Evolutionary conservation across 116 monocot genomes (phyloP), one percentile per base, ranked within the genome.

Genomic region (Papilionanthe hybrid): DNA sequence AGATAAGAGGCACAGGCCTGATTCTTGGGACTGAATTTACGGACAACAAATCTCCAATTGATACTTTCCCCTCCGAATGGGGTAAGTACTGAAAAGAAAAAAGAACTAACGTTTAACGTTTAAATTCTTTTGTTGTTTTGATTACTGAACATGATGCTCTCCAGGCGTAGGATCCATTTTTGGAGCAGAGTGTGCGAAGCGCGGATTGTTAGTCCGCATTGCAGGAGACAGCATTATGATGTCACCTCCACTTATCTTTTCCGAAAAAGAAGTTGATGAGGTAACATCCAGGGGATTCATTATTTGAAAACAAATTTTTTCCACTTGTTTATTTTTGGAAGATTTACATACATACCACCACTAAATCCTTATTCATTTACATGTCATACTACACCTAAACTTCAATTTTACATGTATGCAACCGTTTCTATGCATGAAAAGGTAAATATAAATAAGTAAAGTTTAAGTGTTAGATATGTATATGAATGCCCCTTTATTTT

Each of bases 21-120:
- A 82, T 99, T 80, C 90, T 99, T 78, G 99, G 91, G 48, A 95
- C 95, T 4, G 99, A 99, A 55, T 95, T 99, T 73, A 87, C 90
- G 0, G 85, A 95, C 49, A 99, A 99, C 82, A 99, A 99, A 78
- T 93, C 93, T 23, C 94, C 95, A 8, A 89, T 82, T 72, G 90
- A 91, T 81, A 53, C 57, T 55, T 99, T 99, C 73, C 99, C 99
- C 75, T 47, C 95, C 77, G 91, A 95, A 85, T 99, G 99, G 99
- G 99, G 99, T 99, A 84, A 78, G 80, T 67, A 63, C 17, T 73
- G 11, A 73, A 73, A 73, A 32, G 71, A 71, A 71, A 37, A 37
- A 20, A 29, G 12, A 20, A 42, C n/a, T 73, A 73, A 20, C 19
- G 7, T n/a, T 43, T 44, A 42, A 19, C 44, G 44, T 63, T 77